Conservation (phyloP, 345 rosid genomes). For the Camelina laxa region DNA sequence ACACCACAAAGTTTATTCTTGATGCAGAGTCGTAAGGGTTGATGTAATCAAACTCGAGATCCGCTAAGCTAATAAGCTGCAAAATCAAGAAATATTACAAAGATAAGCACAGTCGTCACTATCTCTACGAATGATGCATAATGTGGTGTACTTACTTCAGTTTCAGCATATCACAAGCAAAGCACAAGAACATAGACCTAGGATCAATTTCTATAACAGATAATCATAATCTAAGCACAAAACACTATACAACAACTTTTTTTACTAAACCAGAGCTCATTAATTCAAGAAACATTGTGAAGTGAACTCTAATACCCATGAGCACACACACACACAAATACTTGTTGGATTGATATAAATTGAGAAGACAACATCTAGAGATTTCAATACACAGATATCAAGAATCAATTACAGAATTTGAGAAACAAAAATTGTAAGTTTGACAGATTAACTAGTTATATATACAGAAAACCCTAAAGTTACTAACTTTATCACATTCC, state of each 20-base stretch:
- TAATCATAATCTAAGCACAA: not conserved
- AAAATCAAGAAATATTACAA: not conserved
- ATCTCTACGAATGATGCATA: not conserved
- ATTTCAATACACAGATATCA: not conserved
- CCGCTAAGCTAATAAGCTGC: conserved; percentile 81
- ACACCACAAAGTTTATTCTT: conserved; percentile 62
- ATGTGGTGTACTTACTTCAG: not conserved
- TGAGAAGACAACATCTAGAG: not conserved
- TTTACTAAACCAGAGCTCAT: not conserved
- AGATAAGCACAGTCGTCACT: not conserved
- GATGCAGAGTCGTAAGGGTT: conserved; percentile 79
- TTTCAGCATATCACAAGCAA: conserved; percentile 13
- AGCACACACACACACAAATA: not conserved
- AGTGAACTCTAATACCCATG: not conserved
- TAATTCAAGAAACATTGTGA: not conserved
- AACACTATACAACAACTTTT: not conserved
- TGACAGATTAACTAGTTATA: conserved; percentile 4
- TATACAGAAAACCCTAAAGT: conserved; percentile 10
- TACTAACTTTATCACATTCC: conserved; percentile 6
- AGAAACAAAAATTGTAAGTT: not conserved
- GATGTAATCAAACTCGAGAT: conserved; percentile 78
- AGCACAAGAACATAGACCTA: not conserved
- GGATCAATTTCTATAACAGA: not conserved
- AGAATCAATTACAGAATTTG: not conserved
- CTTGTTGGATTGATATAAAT: not conserved